These are phyloP conservation scores for Tuber melanosporum DNA, from an alignment of 495 filamentous ascomycete genomes.

Conservation along the genomic window DNA sequence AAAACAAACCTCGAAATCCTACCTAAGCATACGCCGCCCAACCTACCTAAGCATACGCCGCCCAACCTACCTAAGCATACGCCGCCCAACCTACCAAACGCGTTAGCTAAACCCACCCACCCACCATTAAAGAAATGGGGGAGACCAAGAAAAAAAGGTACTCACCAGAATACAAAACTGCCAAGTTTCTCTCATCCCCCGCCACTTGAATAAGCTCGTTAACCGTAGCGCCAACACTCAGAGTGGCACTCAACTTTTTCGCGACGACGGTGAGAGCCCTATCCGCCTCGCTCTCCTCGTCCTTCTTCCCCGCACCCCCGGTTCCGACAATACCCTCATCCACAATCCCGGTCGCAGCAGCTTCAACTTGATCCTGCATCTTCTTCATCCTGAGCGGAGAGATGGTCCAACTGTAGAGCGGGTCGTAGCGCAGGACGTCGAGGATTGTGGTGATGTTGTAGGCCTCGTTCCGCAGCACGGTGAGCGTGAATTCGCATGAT, in stretches of 20 bases:
- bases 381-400: conserved; percentile 77
- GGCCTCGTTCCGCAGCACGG: conserved; percentile 82
- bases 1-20: not conserved
- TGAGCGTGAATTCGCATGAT: conserved; percentile 95
- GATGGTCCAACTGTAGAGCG: conserved; percentile 85
- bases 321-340: conserved; percentile 5
- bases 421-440: conserved; percentile 92
- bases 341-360: conserved; percentile 47
- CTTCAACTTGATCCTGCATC: conserved; percentile 60
- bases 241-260: conserved; percentile 86
- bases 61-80: conserved; percentile 60
- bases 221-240: conserved; percentile 90
- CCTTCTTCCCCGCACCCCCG: conserved; percentile 48
- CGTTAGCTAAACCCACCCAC: conserved; percentile 27
- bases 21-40: conserved; percentile 65
- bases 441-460: conserved; percentile 97
- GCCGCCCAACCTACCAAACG: conserved; percentile 55
- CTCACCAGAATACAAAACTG: conserved; percentile 82
- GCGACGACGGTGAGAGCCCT: conserved; percentile 83
- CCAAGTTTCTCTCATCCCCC: conserved; percentile 85
- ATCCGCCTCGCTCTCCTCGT: conserved; percentile 91
- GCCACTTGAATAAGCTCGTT: conserved; percentile 96
- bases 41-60: conserved; percentile 57
- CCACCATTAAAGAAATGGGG: conserved; percentile 2
- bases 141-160: conserved; percentile 26